Base-by-base conservation (phyloP, 1,139 yeast species). In the Martiniozyma asiatica region DNA sequence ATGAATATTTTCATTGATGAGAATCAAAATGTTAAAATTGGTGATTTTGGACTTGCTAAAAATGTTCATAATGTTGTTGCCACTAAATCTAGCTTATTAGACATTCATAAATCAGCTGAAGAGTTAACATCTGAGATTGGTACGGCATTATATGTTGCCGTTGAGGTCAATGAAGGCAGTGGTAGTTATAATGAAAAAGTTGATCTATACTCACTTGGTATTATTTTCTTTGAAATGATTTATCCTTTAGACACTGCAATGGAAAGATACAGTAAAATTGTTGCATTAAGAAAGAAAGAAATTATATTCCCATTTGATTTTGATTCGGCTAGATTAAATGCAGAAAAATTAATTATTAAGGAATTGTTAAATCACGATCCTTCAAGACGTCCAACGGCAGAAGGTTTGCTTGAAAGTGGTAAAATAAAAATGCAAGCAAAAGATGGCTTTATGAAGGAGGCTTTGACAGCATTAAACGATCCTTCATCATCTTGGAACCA, bases 21-120 rank as follows among this genome's bases (percentile, higher is more conserved):
- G 42, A 70, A 82, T 1, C 77, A 80, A 44, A 84, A 87, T 49
- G 74, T 89, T 34, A 92, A 92, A 51, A 81, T 92, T 20, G 98
- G 99, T 42, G 98, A 92, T 50, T 92, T 92, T 55, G 99, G 98
- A 0, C 64, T 92, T 35, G 99, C 98, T 0, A 87, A 85, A 45
- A 81, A 75, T 44, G 75, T 70, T 37, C 89, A 57, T 65, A 69
- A 50, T 55, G 60, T 50, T 25, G 23, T 43, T 4, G 29, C 51
- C 5, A 25, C 44, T 6, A 32, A 25, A 15, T 23, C 42, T 3
- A 33, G 35, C 10, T 34, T 36, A n/a, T 12, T 48, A 13, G 47
- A 45, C 20, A 16, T 41, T 26, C 38, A 36, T 19, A 48, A 45
- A 22, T 51, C 56, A 8, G 58, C 69, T n/a, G 92, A 77, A 23